Conservation (phyloP, 805 yeast species). For the Clavispora santaluciae region DNA sequence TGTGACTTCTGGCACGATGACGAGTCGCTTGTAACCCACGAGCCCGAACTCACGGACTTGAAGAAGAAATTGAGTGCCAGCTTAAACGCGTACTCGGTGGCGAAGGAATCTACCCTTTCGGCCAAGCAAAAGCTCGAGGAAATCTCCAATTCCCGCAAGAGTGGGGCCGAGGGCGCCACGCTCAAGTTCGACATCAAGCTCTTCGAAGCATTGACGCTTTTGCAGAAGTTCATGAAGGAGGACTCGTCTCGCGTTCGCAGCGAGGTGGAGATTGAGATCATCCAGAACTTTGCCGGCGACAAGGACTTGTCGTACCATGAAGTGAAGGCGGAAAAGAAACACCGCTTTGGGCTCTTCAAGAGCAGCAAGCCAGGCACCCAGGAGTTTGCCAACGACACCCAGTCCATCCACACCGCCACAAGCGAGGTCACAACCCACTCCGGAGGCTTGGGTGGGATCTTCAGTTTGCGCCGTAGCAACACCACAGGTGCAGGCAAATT, state of each 20-base stretch:
- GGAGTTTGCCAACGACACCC: slow-evolving; percentile 18
- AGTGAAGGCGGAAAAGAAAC: slow-evolving; percentile 49
- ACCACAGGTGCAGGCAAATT: slow-evolving; percentile 17
- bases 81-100: slow-evolving; percentile 32
- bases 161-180: slow-evolving; percentile 34
- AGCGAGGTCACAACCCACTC: slow-evolving; percentile 24
- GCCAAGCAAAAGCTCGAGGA: slow-evolving; percentile 49
- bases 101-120: slow-evolving; percentile 40
- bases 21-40: slow-evolving; percentile 59
- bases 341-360: slow-evolving; percentile 52
- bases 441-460: slow-evolving; percentile 23
- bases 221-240: slow-evolving; percentile 62
- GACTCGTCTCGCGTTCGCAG: slow-evolving; percentile 70
- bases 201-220: slow-evolving; percentile 43
- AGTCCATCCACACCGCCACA: slow-evolving; percentile 32
- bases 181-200: slow-evolving; percentile 51
- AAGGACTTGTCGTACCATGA: slow-evolving; percentile 60
- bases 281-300: slow-evolving; percentile 78
- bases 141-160: slow-evolving; percentile 32
- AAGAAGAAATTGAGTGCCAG: slow-evolving; percentile 46
- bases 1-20: slow-evolving; percentile 97
- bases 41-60: slow-evolving; percentile 53
- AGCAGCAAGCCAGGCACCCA: slow-evolving; percentile 3
- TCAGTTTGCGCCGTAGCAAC: slow-evolving; percentile 34
- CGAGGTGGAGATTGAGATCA: slow-evolving; percentile 87